Evolutionary conservation across 768 basidiomycete species (phyloP), one percentile per base, ranked within the genome.

Genomic region (Xanthoconium stramineum): DNA sequence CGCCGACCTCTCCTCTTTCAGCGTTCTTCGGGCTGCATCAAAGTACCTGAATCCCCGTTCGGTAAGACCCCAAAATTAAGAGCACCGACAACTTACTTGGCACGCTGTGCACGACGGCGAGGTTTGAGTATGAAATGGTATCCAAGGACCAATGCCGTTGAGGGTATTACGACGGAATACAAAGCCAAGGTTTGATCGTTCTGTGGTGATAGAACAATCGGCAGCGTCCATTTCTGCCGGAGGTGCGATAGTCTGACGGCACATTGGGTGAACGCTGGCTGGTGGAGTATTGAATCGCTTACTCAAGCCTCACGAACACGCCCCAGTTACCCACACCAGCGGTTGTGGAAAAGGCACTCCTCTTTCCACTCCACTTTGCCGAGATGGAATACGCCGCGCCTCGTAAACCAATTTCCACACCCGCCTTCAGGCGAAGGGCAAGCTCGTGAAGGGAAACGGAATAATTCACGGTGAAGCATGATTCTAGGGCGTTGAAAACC

Each of bases 1-100:
- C 64, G 83, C 84, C 12, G 80, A 78, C 58, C 86, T 82, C 66
- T 85, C 83, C 55, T 91, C 86, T 50, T 82, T 76, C 53, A 84
- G 72, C 39, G 80, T 80, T 59, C 78, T 80, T 51, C 85, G 82
- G 36, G 88, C 80, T 38, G 83, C 78, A 32, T 80, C 80, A 64
- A 94, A 81, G 65, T 84, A 83, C 53, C 90, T 93, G 66, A 37
- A 58, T 57, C 50, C 55, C 52, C 47, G 47, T 63, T 69, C 53
- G 57, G 61, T 29, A 62, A 58, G 9, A 48, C 44, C 40, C 60
- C 35, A 29, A 48, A 61, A 57, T 42, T 43, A n/a, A 47, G 52
- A 52, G 57, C 50, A 49, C 53, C 49, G 17, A 45, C 48, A 5
- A 58, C 57, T 64, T 81, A 86, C 86, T 75, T 74, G 46, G 79